Evolutionary conservation across 2,329 filamentous ascomycete genomes (phyloP).

Genomic region (Stachybotrys elegans): DNA sequence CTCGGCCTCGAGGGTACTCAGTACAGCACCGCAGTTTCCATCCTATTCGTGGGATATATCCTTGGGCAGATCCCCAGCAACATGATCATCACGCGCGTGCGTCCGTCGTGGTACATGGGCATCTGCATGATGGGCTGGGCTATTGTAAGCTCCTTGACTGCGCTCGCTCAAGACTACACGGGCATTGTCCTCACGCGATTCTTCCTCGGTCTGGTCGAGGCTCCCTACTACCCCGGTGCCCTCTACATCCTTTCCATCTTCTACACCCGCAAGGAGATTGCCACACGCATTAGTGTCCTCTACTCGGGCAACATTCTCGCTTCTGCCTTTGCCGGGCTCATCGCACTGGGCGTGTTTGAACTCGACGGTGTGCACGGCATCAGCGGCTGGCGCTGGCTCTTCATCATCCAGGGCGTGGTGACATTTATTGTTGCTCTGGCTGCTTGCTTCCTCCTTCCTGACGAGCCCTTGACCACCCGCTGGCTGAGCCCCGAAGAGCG

Average conservation of each 20-base stretch:
- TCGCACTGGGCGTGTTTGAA: conserved; percentile 12
- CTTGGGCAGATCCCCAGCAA: conserved; percentile 18
- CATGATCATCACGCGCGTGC: conserved; percentile 17
- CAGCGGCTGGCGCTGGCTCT: conserved; percentile 23
- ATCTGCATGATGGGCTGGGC: conserved; percentile 11
- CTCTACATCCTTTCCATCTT: conserved; percentile 26
- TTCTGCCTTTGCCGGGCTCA: conserved; percentile 12
- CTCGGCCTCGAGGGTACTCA: conserved; percentile 8
- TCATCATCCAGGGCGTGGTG: conserved; percentile 30
- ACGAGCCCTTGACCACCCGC: conserved; percentile 35
- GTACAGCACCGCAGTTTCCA: conserved; percentile 14
- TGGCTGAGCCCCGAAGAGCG: conserved; percentile 25
- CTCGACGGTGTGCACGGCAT: conserved; percentile 11
- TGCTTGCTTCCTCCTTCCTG: conserved; percentile 18
- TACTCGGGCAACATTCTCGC: conserved; percentile 27
- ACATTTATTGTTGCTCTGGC: conserved; percentile 16
- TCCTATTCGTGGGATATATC: conserved; percentile 25
- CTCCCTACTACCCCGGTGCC: conserved; percentile 13
- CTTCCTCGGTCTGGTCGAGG: conserved; percentile 15
- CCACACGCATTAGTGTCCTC: conserved; percentile 45
- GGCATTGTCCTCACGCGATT: conserved; percentile 12
- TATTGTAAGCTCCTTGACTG: conserved; percentile 9
- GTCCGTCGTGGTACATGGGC: conserved; percentile 8
- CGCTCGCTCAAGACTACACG: conserved; percentile 5
- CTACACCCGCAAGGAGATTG: conserved; percentile 30